These are phyloP conservation scores for Aspergillus amoenus DNA, from an alignment of 2,329 filamentous ascomycete species.

Conservation along the genomic window DNA sequence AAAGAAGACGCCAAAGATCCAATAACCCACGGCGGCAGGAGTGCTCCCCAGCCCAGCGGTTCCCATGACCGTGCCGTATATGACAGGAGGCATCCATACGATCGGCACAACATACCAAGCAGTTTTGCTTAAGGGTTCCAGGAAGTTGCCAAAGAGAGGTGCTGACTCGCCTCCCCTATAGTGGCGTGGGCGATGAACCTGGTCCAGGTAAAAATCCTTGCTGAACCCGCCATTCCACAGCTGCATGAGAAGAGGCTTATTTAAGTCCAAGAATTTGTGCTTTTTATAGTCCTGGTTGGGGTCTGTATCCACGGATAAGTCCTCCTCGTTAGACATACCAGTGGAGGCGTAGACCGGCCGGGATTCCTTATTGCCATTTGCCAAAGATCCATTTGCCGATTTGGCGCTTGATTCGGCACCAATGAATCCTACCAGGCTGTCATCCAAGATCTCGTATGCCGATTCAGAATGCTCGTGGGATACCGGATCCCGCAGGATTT, in stretches of 20 bases:
- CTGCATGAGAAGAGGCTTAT: constrained; percentile 79
- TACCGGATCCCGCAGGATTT: constrained; percentile 76
- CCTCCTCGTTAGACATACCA: constrained; percentile 85
- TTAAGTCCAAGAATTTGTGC: constrained; percentile 92
- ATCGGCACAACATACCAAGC: constrained; percentile 88
- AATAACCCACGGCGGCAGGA: constrained; percentile 59
- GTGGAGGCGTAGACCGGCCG: constrained; percentile 57
- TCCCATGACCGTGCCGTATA: constrained; percentile 70
- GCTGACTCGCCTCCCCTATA: constrained; percentile 92
- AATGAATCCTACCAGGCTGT: constrained; percentile 80
- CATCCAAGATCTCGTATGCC: constrained; percentile 93
- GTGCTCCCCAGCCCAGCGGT: constrained; percentile 58
- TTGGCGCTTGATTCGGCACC: constrained; percentile 58
- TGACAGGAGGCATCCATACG: constrained; percentile 78
- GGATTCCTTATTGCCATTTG: constrained; percentile 29
- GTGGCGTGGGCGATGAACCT: constrained; percentile 92
- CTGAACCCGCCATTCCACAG: constrained; percentile 84
- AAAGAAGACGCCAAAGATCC: constrained; percentile 67
- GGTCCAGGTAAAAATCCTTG: constrained; percentile 96
- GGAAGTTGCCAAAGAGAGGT: constrained; percentile 93
- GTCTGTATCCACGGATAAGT: constrained; percentile 85
- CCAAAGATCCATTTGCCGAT: constrained; percentile 30
- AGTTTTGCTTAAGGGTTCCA: constrained; percentile 96
- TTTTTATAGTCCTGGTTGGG: constrained; percentile 71
- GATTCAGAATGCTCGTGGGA: constrained; percentile 87